Base-by-base conservation (phyloP, 148 eudicot genomes). In the Vaccinium corymbosum region DNA sequence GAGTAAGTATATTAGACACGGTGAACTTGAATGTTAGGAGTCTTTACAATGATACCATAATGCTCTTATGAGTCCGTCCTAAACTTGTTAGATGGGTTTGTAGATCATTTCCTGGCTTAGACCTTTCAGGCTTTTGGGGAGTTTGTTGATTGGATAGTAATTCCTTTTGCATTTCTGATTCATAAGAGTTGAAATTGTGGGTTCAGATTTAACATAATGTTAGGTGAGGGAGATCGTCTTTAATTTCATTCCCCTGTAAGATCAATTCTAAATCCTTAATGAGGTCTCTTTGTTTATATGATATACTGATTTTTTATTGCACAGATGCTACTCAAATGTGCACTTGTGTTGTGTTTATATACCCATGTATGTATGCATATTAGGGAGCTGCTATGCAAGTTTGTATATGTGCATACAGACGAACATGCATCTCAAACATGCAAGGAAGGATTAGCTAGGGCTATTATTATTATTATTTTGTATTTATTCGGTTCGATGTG, bases 71-170 rank as follows among this genome's bases (percentile, higher is more conserved):
- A 48, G 66, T 81, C 27, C 32, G 2, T 66, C 32, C 48, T 59
- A n/a, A 42, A 38, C 17, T 51, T 70, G 13, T 17, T 66, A 8
- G 52, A 6, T 81, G 51, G 46, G 35, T 16, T 82, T 32, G 27
- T 52, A 66, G 59, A 81, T 81, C 29, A 25, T 81, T 66, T 71
- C 50, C 57, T 81, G 57, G 46, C 12, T 66, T 25, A 25, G 1
- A 0, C 46, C 7, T n/a, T 10, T 70, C 61, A 46, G 29, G 78
- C 29, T 35, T 38, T 81, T 46, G 55, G 27, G 51, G 66, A 29
- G 17, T 51, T 22, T 82, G 51, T 82, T 52, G 77, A 71, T 82
- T 82, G 51, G 62, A 29, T 71, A 17, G n/a, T 81, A 48, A 42
- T 13, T 64, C 14, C 10, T 0, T 9, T 12, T 7, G 42, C 19